Base-by-base conservation (phyloP, 352 stramenopile genomes). In the Phytophthora podocarpi region DNA sequence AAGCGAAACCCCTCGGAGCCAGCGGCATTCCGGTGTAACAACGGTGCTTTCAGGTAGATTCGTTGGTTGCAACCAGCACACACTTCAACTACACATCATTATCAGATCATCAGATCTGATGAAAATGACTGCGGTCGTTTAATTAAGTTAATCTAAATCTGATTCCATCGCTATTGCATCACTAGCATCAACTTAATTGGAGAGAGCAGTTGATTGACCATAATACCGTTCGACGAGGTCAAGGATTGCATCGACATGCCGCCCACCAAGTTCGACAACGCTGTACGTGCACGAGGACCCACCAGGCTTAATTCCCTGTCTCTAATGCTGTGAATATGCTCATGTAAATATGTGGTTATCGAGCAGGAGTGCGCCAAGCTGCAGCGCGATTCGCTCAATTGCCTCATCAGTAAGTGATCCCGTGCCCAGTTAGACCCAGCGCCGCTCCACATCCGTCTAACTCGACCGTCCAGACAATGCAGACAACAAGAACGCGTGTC, bases 331-430 rank as follows among this genome's bases (percentile, higher is more conserved):
- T 37, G 24, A 36, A 26, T 18, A 18, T 23, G 37, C 28, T 0
- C 0, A 37, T 16, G 34, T 3, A 11, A 18, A 37, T 23, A 3
- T 23, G n/a, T 36, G n/a, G 10, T 18, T 26, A 18, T 18, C 11
- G 28, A 36, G 6, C 49, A 91, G 82, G 82, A 89, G 46, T 91
- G 79, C 63, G 57, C 82, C 10, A 80, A 78, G 66, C 47, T 91
- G 63, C 82, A 91, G 50, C 74, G 76, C 18, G 82, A 89, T 47
- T 91, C 82, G 50, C 76, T 91, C 47, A 72, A 87, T 47, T 91
- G 82, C 49, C 65, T 89, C 45, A 78, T 86, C 32, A 62, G 79
- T 89, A 66, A 16, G 50, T 65, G 39, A 30, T 7, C 46, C 42
- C 9, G 30, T 61, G n/a, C 1, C 35, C 8, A 35, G 16, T 27